These are phyloP conservation scores for Arthroderma sp. DNA, from an alignment of 2,329 filamentous ascomycete species.

Conservation along the genomic window DNA sequence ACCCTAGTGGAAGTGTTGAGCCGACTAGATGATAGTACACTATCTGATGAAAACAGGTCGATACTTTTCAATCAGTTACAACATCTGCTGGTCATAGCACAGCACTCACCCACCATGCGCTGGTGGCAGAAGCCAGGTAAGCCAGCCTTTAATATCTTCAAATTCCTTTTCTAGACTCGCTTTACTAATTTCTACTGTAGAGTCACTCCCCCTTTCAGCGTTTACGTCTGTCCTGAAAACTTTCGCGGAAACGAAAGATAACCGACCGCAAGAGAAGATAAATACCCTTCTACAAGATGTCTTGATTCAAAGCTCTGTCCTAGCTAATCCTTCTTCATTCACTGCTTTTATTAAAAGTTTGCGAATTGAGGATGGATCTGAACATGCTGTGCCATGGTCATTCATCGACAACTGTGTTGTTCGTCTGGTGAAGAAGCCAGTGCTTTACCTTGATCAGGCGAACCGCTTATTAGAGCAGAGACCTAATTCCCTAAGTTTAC, in stretches of 20 bases:
- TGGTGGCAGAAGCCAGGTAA: slow-evolving; percentile 68
- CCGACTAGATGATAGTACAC: slow-evolving; percentile 38
- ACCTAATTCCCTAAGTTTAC: slow-evolving; percentile 39
- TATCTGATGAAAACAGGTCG: slow-evolving; percentile 37
- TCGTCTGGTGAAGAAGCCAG: slow-evolving; percentile 60
- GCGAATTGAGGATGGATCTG: slow-evolving; percentile 18
- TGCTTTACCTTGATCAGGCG: slow-evolving; percentile 58
- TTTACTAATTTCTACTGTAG: slow-evolving; percentile 7
- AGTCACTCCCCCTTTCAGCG: slow-evolving; percentile 29
- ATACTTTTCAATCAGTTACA: slow-evolving; percentile 62
- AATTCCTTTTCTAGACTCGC: slow-evolving; percentile 8
- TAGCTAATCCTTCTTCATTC: slow-evolving; percentile 23
- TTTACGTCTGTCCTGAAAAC: slow-evolving; percentile 30
- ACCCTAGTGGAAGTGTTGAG: slow-evolving; percentile 57
- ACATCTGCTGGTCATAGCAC: slow-evolving; percentile 67
- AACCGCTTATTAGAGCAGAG: slow-evolving; percentile 24
- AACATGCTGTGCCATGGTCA: slow-evolving; percentile 39
- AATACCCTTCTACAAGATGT: slow-evolving; percentile 22
- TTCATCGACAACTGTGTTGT: slow-evolving; percentile 76
- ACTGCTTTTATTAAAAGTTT: slow-evolving; percentile 27
- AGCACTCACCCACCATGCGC: slow-evolving; percentile 67
- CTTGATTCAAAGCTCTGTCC: slow-evolving; percentile 24
- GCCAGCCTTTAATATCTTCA: slow-evolving; percentile 7
- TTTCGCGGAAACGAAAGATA: slow-evolving; percentile 19
- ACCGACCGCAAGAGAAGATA: slow-evolving; percentile 21